These are phyloP conservation scores for Collybiopsis luxurians DNA, from an alignment of 768 basidiomycete genomes.

Conservation along the genomic window DNA sequence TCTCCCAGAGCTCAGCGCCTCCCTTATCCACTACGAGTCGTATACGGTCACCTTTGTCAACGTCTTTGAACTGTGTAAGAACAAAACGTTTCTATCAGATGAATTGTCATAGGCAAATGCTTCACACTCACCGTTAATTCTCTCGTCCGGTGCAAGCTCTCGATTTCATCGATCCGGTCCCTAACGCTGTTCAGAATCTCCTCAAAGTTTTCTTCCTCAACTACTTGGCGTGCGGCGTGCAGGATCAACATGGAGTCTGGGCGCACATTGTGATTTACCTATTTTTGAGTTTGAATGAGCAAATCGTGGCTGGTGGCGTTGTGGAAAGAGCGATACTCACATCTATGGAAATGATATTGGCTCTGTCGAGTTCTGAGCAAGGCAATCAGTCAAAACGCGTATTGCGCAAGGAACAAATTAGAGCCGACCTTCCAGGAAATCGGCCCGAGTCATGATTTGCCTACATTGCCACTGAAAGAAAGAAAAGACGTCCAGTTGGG, in stretches of 20 bases:
- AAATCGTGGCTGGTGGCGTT: not conserved
- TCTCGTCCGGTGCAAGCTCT: constrained; percentile 75
- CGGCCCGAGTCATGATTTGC: constrained; percentile 81
- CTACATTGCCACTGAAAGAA: constrained; percentile 74
- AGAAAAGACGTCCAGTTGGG: constrained; percentile 9
- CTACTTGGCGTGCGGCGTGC: constrained; percentile 68
- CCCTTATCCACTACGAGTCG: constrained; percentile 33
- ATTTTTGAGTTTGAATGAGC: constrained; percentile 10
- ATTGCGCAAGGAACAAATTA: not conserved
- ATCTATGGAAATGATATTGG: constrained; percentile 78
- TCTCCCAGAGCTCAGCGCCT: constrained; percentile 14
- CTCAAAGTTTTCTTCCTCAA: constrained; percentile 74
- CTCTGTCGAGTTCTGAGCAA: constrained; percentile 55
- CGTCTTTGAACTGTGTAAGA: constrained; percentile 46
- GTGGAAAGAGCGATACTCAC: constrained; percentile 45
- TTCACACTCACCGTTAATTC: constrained; percentile 61
- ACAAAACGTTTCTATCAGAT: no score
- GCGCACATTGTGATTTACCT: constrained; percentile 74
- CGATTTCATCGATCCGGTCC: constrained; percentile 82
- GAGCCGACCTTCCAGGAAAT: constrained; percentile 70
- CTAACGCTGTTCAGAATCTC: constrained; percentile 72
- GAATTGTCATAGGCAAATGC: no score
- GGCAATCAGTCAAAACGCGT: not conserved
- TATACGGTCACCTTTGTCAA: constrained; percentile 26
- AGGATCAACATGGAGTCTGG: constrained; percentile 80